Evolutionary conservation across 2,329 filamentous ascomycete genomes (phyloP), one percentile per base, ranked within the genome.

Genomic region (Scorias spongiosa): DNA sequence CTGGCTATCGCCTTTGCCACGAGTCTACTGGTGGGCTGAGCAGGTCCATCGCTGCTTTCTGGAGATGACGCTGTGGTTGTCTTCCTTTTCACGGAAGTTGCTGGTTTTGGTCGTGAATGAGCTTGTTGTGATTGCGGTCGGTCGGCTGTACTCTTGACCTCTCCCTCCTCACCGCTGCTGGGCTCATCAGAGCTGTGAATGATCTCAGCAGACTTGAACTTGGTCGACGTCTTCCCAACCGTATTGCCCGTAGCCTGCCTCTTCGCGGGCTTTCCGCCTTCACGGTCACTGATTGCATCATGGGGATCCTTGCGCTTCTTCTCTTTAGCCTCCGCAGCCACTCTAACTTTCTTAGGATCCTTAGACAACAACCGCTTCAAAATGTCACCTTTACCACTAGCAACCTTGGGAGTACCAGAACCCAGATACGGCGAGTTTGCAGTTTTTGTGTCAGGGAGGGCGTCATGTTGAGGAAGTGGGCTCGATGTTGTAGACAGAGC

Each of bases 161-260:
- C 54, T 15, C 47, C 51, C 29, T 61, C 68, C 40, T 66, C 65
- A 38, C 51, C 55, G 42, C 54, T 56, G 18, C 62, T 69, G 42
- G 67, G 65, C 42, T 60, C 58, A 9, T 36, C 32, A 10, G 72
- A 74, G 51, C 71, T 69, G 44, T 70, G 63, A 17, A 75, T 68
- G 42, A 67, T 66, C 54, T 74, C 71, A 1, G 67, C 66, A 8
- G 71, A 75, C 54, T 74, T 74, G 59, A 70, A 65, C 51, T 71
- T 62, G 11, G 50, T 45, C 29, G 56, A 67, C 40, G 55, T 56
- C 40, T 66, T 65, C 26, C 56, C 48, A 47, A 44, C 50, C 26
- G 48, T 49, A 34, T 2, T 41, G 8, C 20, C 42, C 34, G 42
- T 42, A 14, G 43, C 37, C 10, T 45, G 42, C 45, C 50, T 54